A percentile compares a stretch with the other conserved stretches of the same genome.
Conservation (phyloP, 495 filamentous ascomycete species). For the Talaromyces liani region DNA sequence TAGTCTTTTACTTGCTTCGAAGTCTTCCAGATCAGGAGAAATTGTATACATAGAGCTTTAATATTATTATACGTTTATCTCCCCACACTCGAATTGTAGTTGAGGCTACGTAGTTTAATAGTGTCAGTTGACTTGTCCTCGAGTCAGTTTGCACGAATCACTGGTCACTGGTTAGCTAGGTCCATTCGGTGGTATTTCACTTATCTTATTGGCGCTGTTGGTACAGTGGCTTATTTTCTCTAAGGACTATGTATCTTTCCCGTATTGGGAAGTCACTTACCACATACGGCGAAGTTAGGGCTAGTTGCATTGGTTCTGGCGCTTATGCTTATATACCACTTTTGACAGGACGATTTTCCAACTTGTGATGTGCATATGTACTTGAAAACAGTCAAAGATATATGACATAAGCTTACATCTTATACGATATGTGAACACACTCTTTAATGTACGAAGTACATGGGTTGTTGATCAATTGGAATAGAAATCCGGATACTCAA, state of each 20-base stretch:
- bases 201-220: no score
- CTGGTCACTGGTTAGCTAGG: neutral
- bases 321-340: neutral
- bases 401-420: no score
- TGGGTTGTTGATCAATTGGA: no score
- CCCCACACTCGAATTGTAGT: neutral
- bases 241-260: neutral
- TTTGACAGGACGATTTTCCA: neutral
- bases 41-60: neutral
- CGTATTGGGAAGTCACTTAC: neutral
- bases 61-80: neutral
- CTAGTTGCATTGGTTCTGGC: neutral
- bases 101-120: neutral
- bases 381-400: no score
- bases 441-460: no score
- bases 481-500: no score
- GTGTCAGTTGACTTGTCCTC: neutral
- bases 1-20: neutral
- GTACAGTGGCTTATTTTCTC: no score
- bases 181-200: no score
- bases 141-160: neutral
- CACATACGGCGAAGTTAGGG: neutral
- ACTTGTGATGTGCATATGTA: no score
- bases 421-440: no score
- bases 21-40: neutral